Percentiles rank a stretch among this genome's conserved stretches.
These are phyloP conservation scores for Tricholoma saponaceum DNA, from an alignment of 768 basidiomycete species.

Conservation along the genomic window DNA sequence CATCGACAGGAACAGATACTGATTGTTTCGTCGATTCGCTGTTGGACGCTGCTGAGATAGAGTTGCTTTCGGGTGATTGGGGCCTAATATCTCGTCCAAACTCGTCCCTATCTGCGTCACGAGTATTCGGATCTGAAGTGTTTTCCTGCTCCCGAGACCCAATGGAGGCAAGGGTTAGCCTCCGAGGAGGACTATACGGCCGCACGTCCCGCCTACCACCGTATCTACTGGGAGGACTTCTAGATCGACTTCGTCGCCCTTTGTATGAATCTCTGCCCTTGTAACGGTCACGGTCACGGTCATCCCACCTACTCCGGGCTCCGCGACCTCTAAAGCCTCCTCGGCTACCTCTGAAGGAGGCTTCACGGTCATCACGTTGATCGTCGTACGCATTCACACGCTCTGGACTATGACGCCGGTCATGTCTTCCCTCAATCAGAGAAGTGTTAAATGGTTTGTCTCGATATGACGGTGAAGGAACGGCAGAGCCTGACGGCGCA, in stretches of 20 bases:
- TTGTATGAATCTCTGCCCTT: conserved; percentile 43
- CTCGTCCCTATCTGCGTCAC: conserved; percentile 64
- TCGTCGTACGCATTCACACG: conserved; percentile 45
- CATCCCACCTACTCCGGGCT: conserved; percentile 51
- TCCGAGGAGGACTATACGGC: conserved; percentile 58
- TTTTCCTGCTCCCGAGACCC: conserved; percentile 20
- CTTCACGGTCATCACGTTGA: conserved; percentile 46
- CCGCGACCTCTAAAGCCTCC: conserved; percentile 59
- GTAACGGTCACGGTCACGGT: conserved; percentile 53
- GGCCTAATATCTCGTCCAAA: conserved; percentile 80
- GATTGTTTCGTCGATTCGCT: conserved; percentile 17
- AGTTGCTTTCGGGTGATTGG: conserved; percentile 36
- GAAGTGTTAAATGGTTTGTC: conserved; percentile 38
- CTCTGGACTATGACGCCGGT: conserved; percentile 47
- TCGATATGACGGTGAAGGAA: conserved; percentile 34
- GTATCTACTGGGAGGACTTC: conserved; percentile 66
- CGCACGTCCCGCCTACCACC: conserved; percentile 45
- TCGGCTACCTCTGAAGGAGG: conserved; percentile 49
- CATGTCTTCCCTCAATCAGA: conserved; percentile 39
- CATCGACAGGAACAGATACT: conserved; percentile 22
- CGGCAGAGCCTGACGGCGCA: conserved; percentile 25
- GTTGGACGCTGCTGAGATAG: conserved; percentile 25
- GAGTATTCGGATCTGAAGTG: conserved; percentile 20
- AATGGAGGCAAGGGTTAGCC: conserved; percentile 27
- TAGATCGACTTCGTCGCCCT: conserved; percentile 62